These are phyloP conservation scores for Pleurotus pulmonarius DNA, from an alignment of 768 basidiomycete genomes.

Conservation along the genomic window DNA sequence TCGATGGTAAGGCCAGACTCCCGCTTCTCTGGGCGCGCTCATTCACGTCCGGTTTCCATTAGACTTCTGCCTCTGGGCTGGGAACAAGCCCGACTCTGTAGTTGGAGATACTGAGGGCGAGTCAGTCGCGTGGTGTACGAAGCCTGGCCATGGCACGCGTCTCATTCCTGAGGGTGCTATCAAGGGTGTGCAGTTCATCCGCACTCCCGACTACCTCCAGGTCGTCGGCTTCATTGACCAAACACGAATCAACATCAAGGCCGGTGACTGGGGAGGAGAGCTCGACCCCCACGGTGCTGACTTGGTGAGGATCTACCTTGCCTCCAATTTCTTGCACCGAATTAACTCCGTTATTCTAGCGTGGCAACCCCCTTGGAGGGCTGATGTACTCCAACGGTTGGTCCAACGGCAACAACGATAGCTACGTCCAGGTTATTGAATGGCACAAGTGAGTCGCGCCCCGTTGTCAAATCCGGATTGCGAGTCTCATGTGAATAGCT, in stretches of 20 bases:
- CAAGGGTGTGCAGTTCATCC: constrained; percentile 59
- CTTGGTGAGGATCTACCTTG: constrained; percentile 17
- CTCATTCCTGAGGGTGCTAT: constrained; percentile 67
- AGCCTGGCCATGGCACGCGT: constrained; percentile 66
- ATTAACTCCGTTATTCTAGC: constrained; percentile 26
- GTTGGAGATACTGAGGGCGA: constrained; percentile 68
- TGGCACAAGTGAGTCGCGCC: constrained; percentile 57
- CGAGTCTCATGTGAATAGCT: constrained; percentile 33
- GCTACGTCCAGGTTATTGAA: constrained; percentile 52
- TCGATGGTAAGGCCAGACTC: constrained; percentile 36
- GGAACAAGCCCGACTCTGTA: constrained; percentile 41
- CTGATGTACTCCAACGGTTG: constrained; percentile 61
- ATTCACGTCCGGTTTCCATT: background rate
- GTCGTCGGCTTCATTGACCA: constrained; percentile 67
- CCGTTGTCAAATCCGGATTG: background rate
- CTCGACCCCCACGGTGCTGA: constrained; percentile 77
- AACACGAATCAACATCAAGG: constrained; percentile 44
- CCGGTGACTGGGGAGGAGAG: constrained; percentile 68
- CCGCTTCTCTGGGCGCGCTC: background rate
- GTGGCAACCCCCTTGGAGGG: constrained; percentile 81
- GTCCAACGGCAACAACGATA: constrained; percentile 34
- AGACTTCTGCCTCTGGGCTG: constrained; percentile 75
- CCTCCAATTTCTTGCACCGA: constrained; percentile 10
- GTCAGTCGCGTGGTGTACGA: constrained; percentile 78
- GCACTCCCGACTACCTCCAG: constrained; percentile 56